Evolutionary conservation across 768 basidiomycete genomes (phyloP), one percentile per base, ranked within the genome.

Genomic region (Grammothele lineata): DNA sequence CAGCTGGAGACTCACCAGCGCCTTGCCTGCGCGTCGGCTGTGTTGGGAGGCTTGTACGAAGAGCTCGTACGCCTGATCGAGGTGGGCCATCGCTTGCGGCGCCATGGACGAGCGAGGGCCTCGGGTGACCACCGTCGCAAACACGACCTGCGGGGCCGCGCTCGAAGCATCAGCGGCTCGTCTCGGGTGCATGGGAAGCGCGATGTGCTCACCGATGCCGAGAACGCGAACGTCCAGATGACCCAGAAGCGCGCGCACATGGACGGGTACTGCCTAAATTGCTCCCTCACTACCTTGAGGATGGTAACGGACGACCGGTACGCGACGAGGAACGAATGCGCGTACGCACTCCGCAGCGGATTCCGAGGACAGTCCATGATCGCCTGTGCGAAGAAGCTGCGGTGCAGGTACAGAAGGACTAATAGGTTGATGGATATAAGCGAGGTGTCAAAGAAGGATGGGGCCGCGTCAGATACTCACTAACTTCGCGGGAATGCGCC

Each of bases 61-160:
- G n/a, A 89, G 66, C 14, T 76, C 61, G 49, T 75, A 81, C 0
- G 84, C 85, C 35, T 77, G 74, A 23, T 87, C 84, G 7, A 91
- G 70, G 55, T 90, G 84, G 17, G 70, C 63, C 65, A 89, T 80
- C 3, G 88, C 88, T 2, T 75, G 71, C 11, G 72, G 63, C 0
- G 87, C 88, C 10, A 90, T 61, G 0, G 83, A 77, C 1, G 82
- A 86, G 5, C 75, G 68, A 5, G 88, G 88, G 3, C 83, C 80
- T 23, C 84, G 77, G 3, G 83, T 86, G 2, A 85, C 88, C 17
- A 91, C 82, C 4, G 85, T 83, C 3, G 86, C 89, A 56, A 90
- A 85, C 14, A 90, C 82, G 9, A 87, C 74, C 86, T 88, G 47
- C 74, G 55, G 80, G n/a, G n/a, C n/a, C n/a, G n/a, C n/a, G n/a